A percentile compares a stretch with the other conserved stretches of the same genome.
phyloP scores from a whole-genome alignment of 257 asterid genomes.

The Vinca minor region DNA sequence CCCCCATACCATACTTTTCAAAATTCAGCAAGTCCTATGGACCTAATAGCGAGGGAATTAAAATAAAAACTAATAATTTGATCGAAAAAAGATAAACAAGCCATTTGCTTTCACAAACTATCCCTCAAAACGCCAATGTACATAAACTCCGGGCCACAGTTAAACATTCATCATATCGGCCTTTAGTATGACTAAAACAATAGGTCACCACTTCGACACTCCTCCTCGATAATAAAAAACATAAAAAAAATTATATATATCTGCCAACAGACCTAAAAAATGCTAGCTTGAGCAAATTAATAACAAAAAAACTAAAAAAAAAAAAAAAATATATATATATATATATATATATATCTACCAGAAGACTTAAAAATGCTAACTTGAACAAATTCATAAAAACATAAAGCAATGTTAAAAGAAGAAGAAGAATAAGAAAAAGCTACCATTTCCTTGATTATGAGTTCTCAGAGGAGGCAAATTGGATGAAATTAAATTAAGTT shows the following conservation, averaged over 20 bases:
- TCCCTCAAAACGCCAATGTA: too few relatives aligned
- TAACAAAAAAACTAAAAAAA: too few relatives aligned
- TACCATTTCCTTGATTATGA: conserved; percentile 45
- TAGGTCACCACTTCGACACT: too few relatives aligned
- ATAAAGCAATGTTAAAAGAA: neutral
- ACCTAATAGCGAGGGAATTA: neutral
- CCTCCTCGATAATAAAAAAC: too few relatives aligned
- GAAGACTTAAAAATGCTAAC: neutral
- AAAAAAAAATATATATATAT: too few relatives aligned
- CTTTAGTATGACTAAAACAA: too few relatives aligned
- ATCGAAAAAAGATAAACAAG: neutral
- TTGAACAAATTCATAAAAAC: neutral
- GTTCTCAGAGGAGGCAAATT: conserved; percentile 45
- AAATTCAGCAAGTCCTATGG: neutral
- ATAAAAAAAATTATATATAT: too few relatives aligned
- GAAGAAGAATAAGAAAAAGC: neutral
- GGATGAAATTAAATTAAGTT: conserved; percentile 32
- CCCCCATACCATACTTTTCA: neutral
- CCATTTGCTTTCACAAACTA: neutral
- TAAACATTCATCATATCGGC: too few relatives aligned
- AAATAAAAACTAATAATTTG: neutral
- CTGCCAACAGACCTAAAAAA: too few relatives aligned
- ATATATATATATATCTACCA: neutral
- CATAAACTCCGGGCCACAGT: neutral
- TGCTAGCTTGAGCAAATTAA: too few relatives aligned